Evolutionary conservation across 2,329 filamentous ascomycete species (phyloP).

Genomic region (Fusarium sp.): DNA sequence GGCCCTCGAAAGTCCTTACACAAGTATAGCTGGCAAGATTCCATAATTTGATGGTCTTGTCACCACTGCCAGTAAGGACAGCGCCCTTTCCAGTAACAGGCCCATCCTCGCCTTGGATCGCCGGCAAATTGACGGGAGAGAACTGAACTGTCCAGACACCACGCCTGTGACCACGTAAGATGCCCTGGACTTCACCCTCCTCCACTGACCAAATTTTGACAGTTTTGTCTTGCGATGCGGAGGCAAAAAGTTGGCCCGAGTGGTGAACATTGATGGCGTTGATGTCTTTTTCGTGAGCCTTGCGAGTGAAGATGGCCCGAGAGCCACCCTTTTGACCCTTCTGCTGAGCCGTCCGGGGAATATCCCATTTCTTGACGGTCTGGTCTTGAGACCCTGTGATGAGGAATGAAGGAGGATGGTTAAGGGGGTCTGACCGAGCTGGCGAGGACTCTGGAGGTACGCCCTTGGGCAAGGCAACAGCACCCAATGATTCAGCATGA

Average conservation of each 20-base stretch:
- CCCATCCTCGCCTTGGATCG: slow-evolving; percentile 75
- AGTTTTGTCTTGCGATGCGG: slow-evolving; percentile 93
- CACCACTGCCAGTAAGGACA: slow-evolving; percentile 88
- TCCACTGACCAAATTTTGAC: slow-evolving; percentile 96
- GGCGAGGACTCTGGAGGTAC: slow-evolving; percentile 73
- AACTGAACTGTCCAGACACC: slow-evolving; percentile 97
- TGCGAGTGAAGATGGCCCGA: slow-evolving; percentile 82
- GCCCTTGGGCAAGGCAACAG: slow-evolving; percentile 80
- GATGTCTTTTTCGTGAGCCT: slow-evolving; percentile 98
- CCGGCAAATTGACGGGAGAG: slow-evolving; percentile 78
- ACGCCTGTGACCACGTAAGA: slow-evolving; percentile 89
- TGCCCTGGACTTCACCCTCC: slow-evolving; percentile 88
- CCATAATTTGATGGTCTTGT: slow-evolving; percentile 97
- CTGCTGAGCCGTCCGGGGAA: slow-evolving; percentile 63
- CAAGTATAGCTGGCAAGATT: slow-evolving; percentile 91
- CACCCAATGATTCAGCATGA: slow-evolving; percentile 92
- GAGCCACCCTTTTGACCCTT: slow-evolving; percentile 60
- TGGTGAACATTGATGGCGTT: slow-evolving; percentile 89
- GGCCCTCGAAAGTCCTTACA: slow-evolving; percentile 91
- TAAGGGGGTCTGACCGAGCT: slow-evolving; percentile 76
- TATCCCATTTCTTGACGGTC: slow-evolving; percentile 94
- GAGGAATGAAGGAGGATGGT: slow-evolving; percentile 82
- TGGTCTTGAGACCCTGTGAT: slow-evolving; percentile 94
- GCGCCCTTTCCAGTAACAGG: slow-evolving; percentile 80
- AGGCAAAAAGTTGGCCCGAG: slow-evolving; percentile 83